phyloP scores from a whole-genome alignment of 768 basidiomycete species.

The Paxillus involutus region DNA sequence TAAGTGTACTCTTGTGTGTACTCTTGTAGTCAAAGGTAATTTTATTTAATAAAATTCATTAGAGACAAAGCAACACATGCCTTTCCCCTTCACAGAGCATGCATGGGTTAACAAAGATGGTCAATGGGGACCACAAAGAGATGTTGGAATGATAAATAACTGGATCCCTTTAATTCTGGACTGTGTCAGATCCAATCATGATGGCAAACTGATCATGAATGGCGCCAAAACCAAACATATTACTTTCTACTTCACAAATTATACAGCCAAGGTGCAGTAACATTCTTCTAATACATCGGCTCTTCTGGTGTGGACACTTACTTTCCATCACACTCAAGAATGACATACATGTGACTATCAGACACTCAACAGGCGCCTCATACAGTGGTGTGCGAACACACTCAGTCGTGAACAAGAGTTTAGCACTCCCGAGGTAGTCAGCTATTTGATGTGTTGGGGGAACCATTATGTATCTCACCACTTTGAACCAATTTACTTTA shows the following conservation, averaged over 20 bases:
- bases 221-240: constrained; percentile 31
- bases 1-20: too few species aligned
- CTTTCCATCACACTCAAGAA: background rate
- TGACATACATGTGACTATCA: background rate
- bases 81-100: background rate
- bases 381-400: constrained; percentile 33
- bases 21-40: too few species aligned
- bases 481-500: background rate
- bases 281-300: background rate
- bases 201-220: constrained; percentile 40
- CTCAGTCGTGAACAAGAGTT: constrained; percentile 1
- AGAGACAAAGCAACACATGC: background rate
- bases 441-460: constrained; percentile 2
- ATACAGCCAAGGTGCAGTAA: constrained; percentile 35
- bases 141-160: background rate
- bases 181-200: constrained; percentile 37
- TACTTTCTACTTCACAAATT: constrained; percentile 34
- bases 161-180: constrained; percentile 28
- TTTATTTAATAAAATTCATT: too few species aligned
- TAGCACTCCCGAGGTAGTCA: background rate
- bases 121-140: background rate
- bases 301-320: background rate
- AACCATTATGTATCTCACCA: constrained; percentile 2
- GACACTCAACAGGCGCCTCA: constrained; percentile 9
- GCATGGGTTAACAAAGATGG: background rate